phyloP scores from a whole-genome alignment of 805 yeast genomes.

The Geotrichum ghanense region DNA sequence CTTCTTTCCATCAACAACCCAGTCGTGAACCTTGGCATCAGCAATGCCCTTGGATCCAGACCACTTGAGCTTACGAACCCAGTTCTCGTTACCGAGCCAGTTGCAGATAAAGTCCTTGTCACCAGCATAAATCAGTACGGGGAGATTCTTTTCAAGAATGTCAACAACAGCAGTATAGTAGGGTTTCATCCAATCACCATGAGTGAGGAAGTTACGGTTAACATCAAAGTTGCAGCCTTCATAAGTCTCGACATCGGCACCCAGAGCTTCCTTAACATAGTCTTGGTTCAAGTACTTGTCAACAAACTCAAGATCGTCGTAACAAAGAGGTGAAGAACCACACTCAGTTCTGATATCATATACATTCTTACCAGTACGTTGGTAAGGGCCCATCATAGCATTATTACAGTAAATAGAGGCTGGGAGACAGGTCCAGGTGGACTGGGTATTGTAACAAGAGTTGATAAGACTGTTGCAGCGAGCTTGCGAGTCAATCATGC shows the following conservation, averaged over 20 bases:
- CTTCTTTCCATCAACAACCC: slow-evolving; percentile 34
- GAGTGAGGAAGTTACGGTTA: slow-evolving; percentile 70
- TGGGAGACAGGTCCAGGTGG: slow-evolving; percentile 80
- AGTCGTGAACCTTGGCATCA: slow-evolving; percentile 25
- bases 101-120: slow-evolving; percentile 94
- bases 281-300: slow-evolving; percentile 69
- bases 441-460: slow-evolving; percentile 63
- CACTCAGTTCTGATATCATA: slow-evolving; percentile 84
- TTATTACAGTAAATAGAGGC: slow-evolving; percentile 86
- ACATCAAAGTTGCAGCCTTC: slow-evolving; percentile 74
- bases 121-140: slow-evolving; percentile 87
- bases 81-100: slow-evolving; percentile 89
- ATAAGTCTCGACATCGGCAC: slow-evolving; percentile 78
- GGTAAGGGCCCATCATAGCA: slow-evolving; percentile 69
- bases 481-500: slow-evolving; percentile 55
- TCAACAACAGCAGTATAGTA: slow-evolving; percentile 62
- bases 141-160: slow-evolving; percentile 59
- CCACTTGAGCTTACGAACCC: slow-evolving; percentile 73
- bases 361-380: slow-evolving; percentile 77
- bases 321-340: slow-evolving; percentile 55
- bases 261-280: slow-evolving; percentile 68
- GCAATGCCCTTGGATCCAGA: slow-evolving; percentile 42
- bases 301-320: slow-evolving; percentile 64
- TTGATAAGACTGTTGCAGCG: slow-evolving; percentile 69
- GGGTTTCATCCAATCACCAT: slow-evolving; percentile 91